Conservation (phyloP, 1,284 basidiomycete species). For the Austroboletus novae-zelandiae region DNA sequence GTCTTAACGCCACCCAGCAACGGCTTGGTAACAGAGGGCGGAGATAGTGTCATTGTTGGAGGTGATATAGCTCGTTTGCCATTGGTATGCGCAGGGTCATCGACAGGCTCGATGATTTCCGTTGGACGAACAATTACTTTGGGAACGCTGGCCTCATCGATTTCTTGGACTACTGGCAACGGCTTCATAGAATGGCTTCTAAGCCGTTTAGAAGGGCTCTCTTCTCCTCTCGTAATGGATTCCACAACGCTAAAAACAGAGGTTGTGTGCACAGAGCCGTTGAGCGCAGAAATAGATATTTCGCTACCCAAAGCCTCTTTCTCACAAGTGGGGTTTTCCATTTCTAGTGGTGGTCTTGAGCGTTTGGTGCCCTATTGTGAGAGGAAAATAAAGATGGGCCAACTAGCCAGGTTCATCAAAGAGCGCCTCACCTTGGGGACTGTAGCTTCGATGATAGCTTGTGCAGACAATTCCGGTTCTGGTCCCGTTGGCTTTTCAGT, state of each 20-base stretch:
- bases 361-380: constrained; percentile 61
- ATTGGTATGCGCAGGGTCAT: constrained; percentile 18
- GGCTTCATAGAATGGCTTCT: constrained; percentile 24
- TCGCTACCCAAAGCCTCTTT: constrained; percentile 11
- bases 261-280: constrained; percentile 16
- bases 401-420: constrained; percentile 1
- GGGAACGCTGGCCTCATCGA: constrained; percentile 32
- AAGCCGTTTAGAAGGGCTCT: constrained; percentile 41
- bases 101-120: constrained; percentile 42
- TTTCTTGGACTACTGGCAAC: constrained; percentile 28
- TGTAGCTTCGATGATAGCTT: constrained; percentile 70
- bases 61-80: constrained; percentile 19
- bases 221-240: constrained; percentile 30
- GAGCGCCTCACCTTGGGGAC: constrained; percentile 55
- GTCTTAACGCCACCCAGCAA: constrained; percentile 35
- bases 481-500: constrained; percentile 33
- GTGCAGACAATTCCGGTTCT: constrained; percentile 45
- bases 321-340: constrained; percentile 20
- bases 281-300: constrained; percentile 24
- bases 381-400: constrained; percentile 1
- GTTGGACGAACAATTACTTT: constrained; percentile 30
- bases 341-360: constrained; percentile 56
- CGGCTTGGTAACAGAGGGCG: constrained; percentile 25
- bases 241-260: constrained; percentile 20
- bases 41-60: constrained; percentile 16